phyloP scores from a whole-genome alignment of 805 yeast species.

The Sugiyamaella chiloensis region DNA sequence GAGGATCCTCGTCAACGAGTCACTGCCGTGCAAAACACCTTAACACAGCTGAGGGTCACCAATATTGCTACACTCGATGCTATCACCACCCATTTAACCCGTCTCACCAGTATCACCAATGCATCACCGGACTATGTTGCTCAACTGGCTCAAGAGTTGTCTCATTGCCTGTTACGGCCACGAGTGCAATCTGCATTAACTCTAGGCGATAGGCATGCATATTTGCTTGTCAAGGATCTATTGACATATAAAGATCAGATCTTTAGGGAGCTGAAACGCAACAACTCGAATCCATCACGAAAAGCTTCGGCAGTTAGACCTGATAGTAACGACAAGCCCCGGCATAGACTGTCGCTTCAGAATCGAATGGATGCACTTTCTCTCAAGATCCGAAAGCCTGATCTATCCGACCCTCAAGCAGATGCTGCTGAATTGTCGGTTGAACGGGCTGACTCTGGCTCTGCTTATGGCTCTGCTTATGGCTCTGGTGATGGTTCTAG shows the following conservation, averaged over 20 bases:
- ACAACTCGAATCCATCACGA: constrained; percentile 19
- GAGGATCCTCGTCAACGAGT: constrained; percentile 42
- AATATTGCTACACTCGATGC: constrained; percentile 80
- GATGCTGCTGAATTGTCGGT: background rate
- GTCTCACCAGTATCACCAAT: constrained; percentile 53
- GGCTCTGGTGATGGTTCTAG: background rate
- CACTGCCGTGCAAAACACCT: constrained; percentile 60
- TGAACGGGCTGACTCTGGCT: too few species aligned
- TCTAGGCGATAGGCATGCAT: constrained; percentile 58
- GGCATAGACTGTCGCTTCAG: constrained; percentile 12
- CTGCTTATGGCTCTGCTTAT: too few species aligned
- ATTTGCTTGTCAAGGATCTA: constrained; percentile 58
- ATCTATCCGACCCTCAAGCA: too few species aligned
- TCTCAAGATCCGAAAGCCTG: constrained; percentile 17
- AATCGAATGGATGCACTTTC: constrained; percentile 25
- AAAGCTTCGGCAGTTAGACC: background rate
- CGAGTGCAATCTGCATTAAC: constrained; percentile 43
- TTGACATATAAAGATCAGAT: constrained; percentile 56
- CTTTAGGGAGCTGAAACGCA: constrained; percentile 58
- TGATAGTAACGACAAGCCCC: background rate
- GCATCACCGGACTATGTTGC: constrained; percentile 33
- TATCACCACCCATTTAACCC: constrained; percentile 66
- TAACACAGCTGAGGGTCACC: constrained; percentile 63
- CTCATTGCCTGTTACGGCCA: constrained; percentile 59
- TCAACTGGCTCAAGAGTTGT: constrained; percentile 61